Percentiles rank a stretch among this genome's conserved stretches.
These are phyloP conservation scores for Lasiodiplodia sp. DNA, from an alignment of 2,329 filamentous ascomycete genomes.

Conservation along the genomic window DNA sequence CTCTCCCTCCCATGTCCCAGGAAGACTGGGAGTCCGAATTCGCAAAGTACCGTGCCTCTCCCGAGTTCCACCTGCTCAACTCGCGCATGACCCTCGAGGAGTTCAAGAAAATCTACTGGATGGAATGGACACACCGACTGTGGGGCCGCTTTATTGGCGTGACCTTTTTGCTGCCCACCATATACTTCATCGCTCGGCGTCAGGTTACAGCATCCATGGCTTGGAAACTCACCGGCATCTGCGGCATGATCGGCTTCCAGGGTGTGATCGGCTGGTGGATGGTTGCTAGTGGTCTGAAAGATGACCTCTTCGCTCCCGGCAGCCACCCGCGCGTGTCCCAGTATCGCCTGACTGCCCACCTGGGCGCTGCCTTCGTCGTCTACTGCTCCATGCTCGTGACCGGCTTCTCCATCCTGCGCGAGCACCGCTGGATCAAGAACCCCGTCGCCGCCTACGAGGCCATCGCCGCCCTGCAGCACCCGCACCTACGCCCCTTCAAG, in stretches of 20 bases:
- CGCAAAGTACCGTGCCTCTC: slow-evolving; percentile 87
- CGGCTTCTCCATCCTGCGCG: slow-evolving; percentile 82
- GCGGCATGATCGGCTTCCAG: slow-evolving; percentile 89
- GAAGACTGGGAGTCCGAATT: slow-evolving; percentile 94
- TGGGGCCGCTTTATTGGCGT: slow-evolving; percentile 94
- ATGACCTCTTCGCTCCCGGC: slow-evolving; percentile 91
- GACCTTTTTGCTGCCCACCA: slow-evolving; percentile 84
- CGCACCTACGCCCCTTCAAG: slow-evolving; percentile 76
- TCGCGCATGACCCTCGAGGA: slow-evolving; percentile 90
- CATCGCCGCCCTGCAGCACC: slow-evolving; percentile 68
- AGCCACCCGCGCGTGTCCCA: slow-evolving; percentile 92
- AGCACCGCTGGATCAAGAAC: slow-evolving; percentile 69
- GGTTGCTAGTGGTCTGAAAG: slow-evolving; percentile 95
- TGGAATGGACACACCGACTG: slow-evolving; percentile 96
- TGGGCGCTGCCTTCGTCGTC: slow-evolving; percentile 89
- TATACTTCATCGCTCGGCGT: slow-evolving; percentile 84
- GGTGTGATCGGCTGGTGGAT: slow-evolving; percentile 99
- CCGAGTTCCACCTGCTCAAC: slow-evolving; percentile 92
- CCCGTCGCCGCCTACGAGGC: slow-evolving; percentile 68
- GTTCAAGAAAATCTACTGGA: slow-evolving; percentile 99
- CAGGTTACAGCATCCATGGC: slow-evolving; percentile 82
- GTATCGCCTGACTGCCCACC: slow-evolving; percentile 88
- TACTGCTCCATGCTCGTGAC: slow-evolving; percentile 95
- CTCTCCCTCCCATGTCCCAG: slow-evolving; percentile 78
- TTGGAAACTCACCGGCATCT: slow-evolving; percentile 79